Percentiles rank a stretch among this genome's conserved stretches.
Evolutionary conservation across 306 rosid genomes (phyloP).

Genomic region (Notholithocarpus densiflorus): DNA sequence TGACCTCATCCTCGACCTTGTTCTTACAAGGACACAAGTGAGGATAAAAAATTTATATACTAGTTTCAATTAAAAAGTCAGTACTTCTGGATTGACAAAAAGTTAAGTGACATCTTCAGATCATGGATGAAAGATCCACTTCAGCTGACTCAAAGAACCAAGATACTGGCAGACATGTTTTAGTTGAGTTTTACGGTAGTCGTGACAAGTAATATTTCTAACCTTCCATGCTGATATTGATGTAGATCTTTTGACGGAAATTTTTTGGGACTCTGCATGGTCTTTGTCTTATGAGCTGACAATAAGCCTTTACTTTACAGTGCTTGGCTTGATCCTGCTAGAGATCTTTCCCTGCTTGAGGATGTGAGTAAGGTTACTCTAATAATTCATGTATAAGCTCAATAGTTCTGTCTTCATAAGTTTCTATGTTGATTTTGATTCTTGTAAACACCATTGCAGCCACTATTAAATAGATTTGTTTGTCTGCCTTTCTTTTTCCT

Average conservation of each 20-base stretch:
- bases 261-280: slow-evolving; percentile 7
- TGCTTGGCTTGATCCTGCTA: slow-evolving; percentile 48
- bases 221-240: slow-evolving; percentile 27
- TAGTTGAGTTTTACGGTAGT: slow-evolving; percentile 51
- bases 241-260: slow-evolving; percentile 3
- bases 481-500: background rate
- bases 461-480: background rate
- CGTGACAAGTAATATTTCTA: background rate
- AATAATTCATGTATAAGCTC: slow-evolving; percentile 13
- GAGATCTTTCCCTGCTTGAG: slow-evolving; percentile 44
- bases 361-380: slow-evolving; percentile 40
- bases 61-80: slow-evolving; percentile 7
- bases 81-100: slow-evolving; percentile 12
- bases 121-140: slow-evolving; percentile 41
- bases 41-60: background rate
- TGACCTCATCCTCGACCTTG: too few relatives aligned
- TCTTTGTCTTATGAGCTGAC: slow-evolving; percentile 13
- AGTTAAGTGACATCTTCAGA: slow-evolving; percentile 26
- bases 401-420: background rate
- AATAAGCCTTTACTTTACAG: slow-evolving; percentile 32
- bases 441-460: slow-evolving; percentile 15
- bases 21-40: too few relatives aligned
- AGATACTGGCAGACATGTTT: slow-evolving; percentile 39
- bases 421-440: slow-evolving; percentile 20
- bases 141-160: slow-evolving; percentile 21